Percentiles rank a stretch among this genome's conserved stretches.
These are phyloP conservation scores for Carex arenaria DNA, from an alignment of 202 grass and related monocot species.

Conservation along the genomic window DNA sequence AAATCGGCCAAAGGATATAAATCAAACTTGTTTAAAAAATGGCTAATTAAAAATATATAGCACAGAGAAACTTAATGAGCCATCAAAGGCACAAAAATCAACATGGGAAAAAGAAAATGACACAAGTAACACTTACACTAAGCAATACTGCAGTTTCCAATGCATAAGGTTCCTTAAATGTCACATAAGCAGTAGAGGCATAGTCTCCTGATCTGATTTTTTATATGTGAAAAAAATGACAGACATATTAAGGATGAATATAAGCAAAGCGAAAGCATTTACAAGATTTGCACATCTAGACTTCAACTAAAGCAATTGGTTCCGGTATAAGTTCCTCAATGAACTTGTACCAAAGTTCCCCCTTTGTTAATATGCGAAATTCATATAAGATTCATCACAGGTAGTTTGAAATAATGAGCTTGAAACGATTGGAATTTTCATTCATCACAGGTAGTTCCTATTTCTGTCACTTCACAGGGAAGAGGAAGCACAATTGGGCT, in stretches of 20 bases:
- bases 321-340: neutral
- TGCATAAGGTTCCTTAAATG: constrained; percentile 82
- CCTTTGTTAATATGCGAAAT: neutral
- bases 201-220: constrained; percentile 67
- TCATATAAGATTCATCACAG: neutral
- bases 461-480: too few species aligned
- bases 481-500: too few species aligned
- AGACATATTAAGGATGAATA: neutral
- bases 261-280: neutral
- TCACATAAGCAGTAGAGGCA: constrained; percentile 83
- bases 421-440: neutral
- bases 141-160: constrained; percentile 94
- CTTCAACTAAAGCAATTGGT: neutral
- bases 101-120: neutral
- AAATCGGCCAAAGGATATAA: neutral
- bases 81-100: neutral
- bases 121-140: constrained; percentile 49
- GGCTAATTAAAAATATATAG: constrained; percentile 6
- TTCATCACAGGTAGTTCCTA: too few species aligned
- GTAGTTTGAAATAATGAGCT: neutral
- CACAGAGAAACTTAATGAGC: constrained; percentile 7
- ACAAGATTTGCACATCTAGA: neutral
- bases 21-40: neutral
- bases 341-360: neutral
- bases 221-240: neutral